Evolutionary conservation across 805 yeast species (phyloP).

Genomic region (Kockiozyma suomiensis): DNA sequence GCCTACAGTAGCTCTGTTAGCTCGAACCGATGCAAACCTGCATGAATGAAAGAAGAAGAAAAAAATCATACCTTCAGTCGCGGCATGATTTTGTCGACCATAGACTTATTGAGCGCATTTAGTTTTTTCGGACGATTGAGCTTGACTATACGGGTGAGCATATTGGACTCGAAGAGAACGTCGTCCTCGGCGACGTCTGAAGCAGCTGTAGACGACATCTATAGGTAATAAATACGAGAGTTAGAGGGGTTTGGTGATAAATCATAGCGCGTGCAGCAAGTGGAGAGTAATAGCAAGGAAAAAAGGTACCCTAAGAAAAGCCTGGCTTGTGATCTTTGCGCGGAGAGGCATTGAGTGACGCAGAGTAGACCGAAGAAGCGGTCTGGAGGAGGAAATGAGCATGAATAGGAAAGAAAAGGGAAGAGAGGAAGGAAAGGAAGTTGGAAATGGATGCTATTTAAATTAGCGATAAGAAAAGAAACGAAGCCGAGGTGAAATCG

Average conservation of each 20-base stretch:
- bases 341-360: constrained; percentile 31
- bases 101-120: constrained; percentile 77
- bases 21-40: not conserved
- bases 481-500: constrained; percentile 20
- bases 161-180: constrained; percentile 63
- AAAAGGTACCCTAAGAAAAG: constrained; percentile 18
- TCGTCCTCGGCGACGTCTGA: constrained; percentile 44
- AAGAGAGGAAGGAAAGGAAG: constrained; percentile 38
- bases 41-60: not conserved
- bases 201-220: constrained; percentile 16
- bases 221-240: not conserved
- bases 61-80: constrained; percentile 48
- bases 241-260: too few species aligned
- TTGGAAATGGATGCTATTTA: constrained; percentile 19
- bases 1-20: constrained; percentile 1
- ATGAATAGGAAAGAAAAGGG: constrained; percentile 33
- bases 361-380: constrained; percentile 12
- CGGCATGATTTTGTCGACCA: constrained; percentile 73
- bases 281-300: not conserved
- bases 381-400: constrained; percentile 36
- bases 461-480: constrained; percentile 34
- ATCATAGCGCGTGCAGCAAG: not conserved
- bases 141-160: constrained; percentile 70
- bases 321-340: constrained; percentile 28
- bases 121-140: constrained; percentile 81